Base-by-base conservation (phyloP, 2,329 filamentous ascomycete genomes). In the Cordyceps pruinosa region DNA sequence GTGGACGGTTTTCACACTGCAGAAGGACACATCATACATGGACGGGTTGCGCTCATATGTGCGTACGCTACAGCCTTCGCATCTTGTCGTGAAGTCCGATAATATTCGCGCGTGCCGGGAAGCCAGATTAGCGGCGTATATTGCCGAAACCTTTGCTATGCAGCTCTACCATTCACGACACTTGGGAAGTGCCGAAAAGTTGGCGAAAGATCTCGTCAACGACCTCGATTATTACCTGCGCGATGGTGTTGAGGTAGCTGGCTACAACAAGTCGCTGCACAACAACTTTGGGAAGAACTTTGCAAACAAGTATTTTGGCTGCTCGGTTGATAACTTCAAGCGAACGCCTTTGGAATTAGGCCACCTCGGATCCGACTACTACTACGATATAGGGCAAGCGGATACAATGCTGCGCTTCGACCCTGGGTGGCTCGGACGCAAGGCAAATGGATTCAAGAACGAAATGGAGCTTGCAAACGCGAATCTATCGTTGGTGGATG, bases 401-500 rank as follows among this genome's bases (percentile, higher is more conserved):
- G 79, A 88, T 57, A 83, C 83, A 64, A 84, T 97, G 69, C 79
- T 99, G 23, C 77, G 77, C 19, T 89, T 88, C 66, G 89, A 96
- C 69, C 78, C 83, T 57, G 85, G 86, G 39, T 99, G 94, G 94
- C 75, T 75, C 54, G 87, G 87, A 44, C 78, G 76, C 62, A 79
- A 75, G 63, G 80, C 83, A 56, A 82, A 87, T 65, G 92, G 92
- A 0, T 96, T 96, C 72, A 81, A 82, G 60, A 81, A 83, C 49
- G 94, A 99, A 68, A 87, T 99, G 72, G 83, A 86, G 65, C 85
- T 85, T 60, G 94, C 93, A 42, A 99, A 99, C 70, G 76, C 88
- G 61, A 97, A 99, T 70, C 71, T 99, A 53, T 96, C 92, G 25
- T 77, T 96, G 34, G 90, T 99, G 34, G 91, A 97, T 69, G 89